A percentile compares a stretch with the other conserved stretches of the same genome.
Evolutionary conservation across 495 filamentous ascomycete genomes (phyloP).

Genomic region (Penicillium diatomitis): DNA sequence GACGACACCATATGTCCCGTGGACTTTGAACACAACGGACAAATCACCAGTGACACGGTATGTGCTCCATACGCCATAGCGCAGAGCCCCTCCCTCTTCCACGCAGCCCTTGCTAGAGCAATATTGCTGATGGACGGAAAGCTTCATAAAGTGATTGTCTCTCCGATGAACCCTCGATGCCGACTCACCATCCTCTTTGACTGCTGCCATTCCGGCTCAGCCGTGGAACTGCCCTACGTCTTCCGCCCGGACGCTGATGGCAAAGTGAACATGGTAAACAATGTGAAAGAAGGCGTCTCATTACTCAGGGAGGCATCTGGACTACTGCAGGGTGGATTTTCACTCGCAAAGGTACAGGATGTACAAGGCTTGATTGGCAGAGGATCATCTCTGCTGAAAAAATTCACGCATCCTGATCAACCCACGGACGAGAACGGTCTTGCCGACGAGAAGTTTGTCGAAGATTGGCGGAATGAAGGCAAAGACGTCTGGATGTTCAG

Average conservation of each 20-base stretch:
- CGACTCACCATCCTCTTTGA: constrained; percentile 51
- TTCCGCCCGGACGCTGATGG: constrained; percentile 46
- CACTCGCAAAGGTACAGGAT: constrained; percentile 37
- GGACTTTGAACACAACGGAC: constrained; percentile 41
- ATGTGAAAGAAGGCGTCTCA: constrained; percentile 40
- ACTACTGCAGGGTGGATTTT: constrained; percentile 47
- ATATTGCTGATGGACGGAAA: constrained; percentile 1
- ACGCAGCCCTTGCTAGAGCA: no score
- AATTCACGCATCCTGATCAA: constrained; percentile 33
- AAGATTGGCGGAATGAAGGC: constrained; percentile 43
- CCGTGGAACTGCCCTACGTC: constrained; percentile 50
- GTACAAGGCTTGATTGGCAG: constrained; percentile 45
- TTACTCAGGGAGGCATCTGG: constrained; percentile 36
- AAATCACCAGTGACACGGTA: constrained; percentile 42
- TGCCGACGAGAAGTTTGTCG: constrained; percentile 40
- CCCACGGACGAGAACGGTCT: constrained; percentile 41
- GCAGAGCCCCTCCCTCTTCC: no score
- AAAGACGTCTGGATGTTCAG: constrained; percentile 52
- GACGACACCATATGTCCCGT: constrained; percentile 50
- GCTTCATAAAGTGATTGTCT: constrained; percentile 46
- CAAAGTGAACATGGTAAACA: constrained; percentile 46
- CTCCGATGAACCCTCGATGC: constrained; percentile 38
- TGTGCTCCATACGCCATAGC: neutral
- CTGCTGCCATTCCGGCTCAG: constrained; percentile 55
- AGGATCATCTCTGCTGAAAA: constrained; percentile 45